Conservation (phyloP, 169 alveolate genomes). For the Plasmodium billcollinsi region DNA sequence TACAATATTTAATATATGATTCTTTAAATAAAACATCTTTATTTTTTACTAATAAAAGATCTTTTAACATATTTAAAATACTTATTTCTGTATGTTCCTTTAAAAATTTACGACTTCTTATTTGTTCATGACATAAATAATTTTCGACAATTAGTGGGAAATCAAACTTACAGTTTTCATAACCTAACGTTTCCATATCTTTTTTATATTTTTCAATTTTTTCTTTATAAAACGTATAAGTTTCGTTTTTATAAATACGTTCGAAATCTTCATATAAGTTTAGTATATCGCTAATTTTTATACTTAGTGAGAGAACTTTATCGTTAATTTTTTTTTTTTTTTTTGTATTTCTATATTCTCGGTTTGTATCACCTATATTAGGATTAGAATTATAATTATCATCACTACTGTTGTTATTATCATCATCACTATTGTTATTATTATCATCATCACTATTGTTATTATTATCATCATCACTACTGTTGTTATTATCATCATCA, state of each 20-base stretch:
- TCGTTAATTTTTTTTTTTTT: constrained; percentile 14
- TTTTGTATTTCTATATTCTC: background rate
- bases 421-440: background rate
- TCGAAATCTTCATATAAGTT: constrained; percentile 60
- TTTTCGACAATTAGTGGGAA: constrained; percentile 55
- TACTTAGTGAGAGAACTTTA: constrained; percentile 11
- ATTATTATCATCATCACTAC: background rate
- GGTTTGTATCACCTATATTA: background rate
- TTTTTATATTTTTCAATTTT: constrained; percentile 5
- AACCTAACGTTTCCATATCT: background rate
- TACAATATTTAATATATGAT: constrained; percentile 44
- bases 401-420: background rate
- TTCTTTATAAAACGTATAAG: constrained; percentile 38
- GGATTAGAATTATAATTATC: background rate
- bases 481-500: background rate
- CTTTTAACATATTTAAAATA: constrained; percentile 53
- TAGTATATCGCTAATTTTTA: constrained; percentile 30
- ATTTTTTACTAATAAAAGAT: constrained; percentile 30
- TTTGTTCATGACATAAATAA: constrained; percentile 66
- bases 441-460: background rate
- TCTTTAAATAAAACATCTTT: constrained; percentile 44
- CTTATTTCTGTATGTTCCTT: constrained; percentile 50
- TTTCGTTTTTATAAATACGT: constrained; percentile 28
- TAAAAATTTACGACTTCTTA: constrained; percentile 57
- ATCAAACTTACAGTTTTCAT: constrained; percentile 1